Percentiles rank a stretch among this genome's conserved stretches.
Conservation (phyloP, 148 eudicot species). For the Salicornia ramosissima region DNA sequence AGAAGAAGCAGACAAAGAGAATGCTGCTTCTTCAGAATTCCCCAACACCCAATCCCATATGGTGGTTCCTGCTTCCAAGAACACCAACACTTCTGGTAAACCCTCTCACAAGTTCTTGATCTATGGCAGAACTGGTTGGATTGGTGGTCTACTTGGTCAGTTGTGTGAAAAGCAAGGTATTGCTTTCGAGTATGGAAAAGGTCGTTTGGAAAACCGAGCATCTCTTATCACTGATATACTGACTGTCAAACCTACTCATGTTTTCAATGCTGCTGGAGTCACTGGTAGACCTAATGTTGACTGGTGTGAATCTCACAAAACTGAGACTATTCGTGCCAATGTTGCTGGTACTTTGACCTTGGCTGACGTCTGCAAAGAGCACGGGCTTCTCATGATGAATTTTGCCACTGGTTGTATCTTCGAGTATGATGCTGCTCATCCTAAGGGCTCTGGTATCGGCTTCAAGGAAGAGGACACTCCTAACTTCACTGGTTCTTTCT, state of each 20-base stretch:
- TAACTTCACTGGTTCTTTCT: constrained; percentile 62
- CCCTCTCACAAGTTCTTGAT: constrained; percentile 52
- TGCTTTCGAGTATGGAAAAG: constrained; percentile 58
- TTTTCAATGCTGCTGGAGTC: constrained; percentile 75
- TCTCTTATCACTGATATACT: constrained; percentile 49
- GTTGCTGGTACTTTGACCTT: constrained; percentile 64
- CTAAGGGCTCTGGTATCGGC: constrained; percentile 63
- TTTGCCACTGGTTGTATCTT: constrained; percentile 76
- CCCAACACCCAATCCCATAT: constrained; percentile 26
- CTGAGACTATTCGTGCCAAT: constrained; percentile 57
- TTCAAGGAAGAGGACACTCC: constrained; percentile 72
- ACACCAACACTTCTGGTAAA: constrained; percentile 18
- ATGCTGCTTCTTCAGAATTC: constrained; percentile 30
- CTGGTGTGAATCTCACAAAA: constrained; percentile 69
- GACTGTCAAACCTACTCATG: constrained; percentile 61
- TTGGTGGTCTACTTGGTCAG: constrained; percentile 64
- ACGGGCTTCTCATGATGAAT: constrained; percentile 55
- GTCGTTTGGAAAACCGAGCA: constrained; percentile 53
- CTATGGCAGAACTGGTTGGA: constrained; percentile 66
- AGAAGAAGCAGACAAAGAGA: constrained; percentile 48
- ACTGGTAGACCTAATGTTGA: constrained; percentile 72
- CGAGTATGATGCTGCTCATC: constrained; percentile 58
- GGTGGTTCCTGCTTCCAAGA: constrained; percentile 35
- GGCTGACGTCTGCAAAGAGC: constrained; percentile 63
- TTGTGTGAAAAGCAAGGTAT: constrained; percentile 66